Percentiles rank a stretch among this genome's conserved stretches.
Conservation (phyloP, 2,329 filamentous ascomycete species). For the Penicillium sp. region DNA sequence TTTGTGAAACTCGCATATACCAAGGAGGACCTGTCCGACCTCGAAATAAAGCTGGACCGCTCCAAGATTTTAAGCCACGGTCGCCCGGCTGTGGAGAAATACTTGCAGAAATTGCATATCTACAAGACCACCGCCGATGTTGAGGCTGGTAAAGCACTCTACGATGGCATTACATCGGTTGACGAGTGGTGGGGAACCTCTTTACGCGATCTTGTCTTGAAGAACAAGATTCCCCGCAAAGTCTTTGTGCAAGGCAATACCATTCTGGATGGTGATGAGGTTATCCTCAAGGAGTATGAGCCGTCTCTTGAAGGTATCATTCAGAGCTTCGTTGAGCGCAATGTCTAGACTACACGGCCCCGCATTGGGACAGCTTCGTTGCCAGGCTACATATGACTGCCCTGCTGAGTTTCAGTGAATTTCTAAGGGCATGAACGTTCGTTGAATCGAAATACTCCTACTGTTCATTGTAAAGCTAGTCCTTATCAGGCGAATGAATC, state of each 20-base stretch:
- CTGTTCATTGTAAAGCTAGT: conserved; percentile 4
- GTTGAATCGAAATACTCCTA: not conserved
- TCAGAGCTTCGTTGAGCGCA: conserved; percentile 74
- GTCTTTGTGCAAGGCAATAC: conserved; percentile 96
- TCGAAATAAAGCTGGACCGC: conserved; percentile 82
- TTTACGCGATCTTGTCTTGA: conserved; percentile 69
- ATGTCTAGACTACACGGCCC: conserved; percentile 36
- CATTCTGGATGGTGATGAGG: conserved; percentile 69
- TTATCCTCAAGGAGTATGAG: conserved; percentile 84
- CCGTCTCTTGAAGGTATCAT: conserved; percentile 80
- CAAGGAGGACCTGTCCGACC: conserved; percentile 76
- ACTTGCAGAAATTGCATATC: conserved; percentile 88
- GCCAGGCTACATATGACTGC: not conserved
- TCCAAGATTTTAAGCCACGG: conserved; percentile 85
- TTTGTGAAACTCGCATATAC: conserved; percentile 82
- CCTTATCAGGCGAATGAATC: not conserved
- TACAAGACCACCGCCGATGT: conserved; percentile 92
- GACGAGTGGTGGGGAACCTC: conserved; percentile 83
- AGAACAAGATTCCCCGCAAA: conserved; percentile 64
- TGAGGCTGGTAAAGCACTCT: conserved; percentile 76
- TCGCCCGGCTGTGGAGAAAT: conserved; percentile 80
- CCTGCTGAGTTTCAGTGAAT: not conserved
- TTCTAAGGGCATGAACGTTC: not conserved
- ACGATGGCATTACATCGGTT: conserved; percentile 81
- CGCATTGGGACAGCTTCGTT: not conserved